Base-by-base conservation (phyloP, 495 filamentous ascomycete genomes). In the Neurospora sublineolata region DNA sequence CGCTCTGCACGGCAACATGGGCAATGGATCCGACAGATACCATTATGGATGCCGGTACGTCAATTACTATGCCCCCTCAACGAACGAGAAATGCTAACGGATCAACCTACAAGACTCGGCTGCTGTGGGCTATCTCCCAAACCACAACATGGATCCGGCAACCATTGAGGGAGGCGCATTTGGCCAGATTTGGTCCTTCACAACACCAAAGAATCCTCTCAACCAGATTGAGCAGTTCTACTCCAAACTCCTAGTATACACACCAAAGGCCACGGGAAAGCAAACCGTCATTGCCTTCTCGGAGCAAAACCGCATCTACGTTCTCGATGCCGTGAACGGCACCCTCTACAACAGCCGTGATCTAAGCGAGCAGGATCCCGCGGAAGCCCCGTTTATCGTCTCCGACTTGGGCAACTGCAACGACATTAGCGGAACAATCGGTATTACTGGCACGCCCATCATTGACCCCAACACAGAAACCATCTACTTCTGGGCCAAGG, bases 401-500 rank as follows among this genome's bases (percentile, higher is more conserved):
- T 67, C 69, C 18, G 72, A 73, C 69, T 67, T 73, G 69, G 69
- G 69, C 46, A 73, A 44, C 39, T 73, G 72, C 69, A 73, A 73
- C 39, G 72, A 73, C 33, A 71, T 73, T 52, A 73, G 72, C 69
- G 74, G 69, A 2, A 68, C 70, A 11, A 75, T 81, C 70, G 82
- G 80, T n/a, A 79, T 82, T 39, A 77, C 76, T 11, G 82, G 79
- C n/a, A 83, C 80, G 9, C 80, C 79, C 30, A 71, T 81, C 20
- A 79, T 83, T 44, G 80, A 82, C 72, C 73, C 74, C 30, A 41
- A 37, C 37, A 81, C 80, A 3, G 80, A 81, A 67, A 82, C 78
- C 37, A 72, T 78, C 10, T 83, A 82, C 73, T 80, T 83, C 39
- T 83, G 73, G 68, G 75, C 80, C 5, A 84, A 84, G 73, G 77